These are phyloP conservation scores for Gaeumannomyces tritici DNA, from an alignment of 2,329 filamentous ascomycete species.

Conservation along the genomic window DNA sequence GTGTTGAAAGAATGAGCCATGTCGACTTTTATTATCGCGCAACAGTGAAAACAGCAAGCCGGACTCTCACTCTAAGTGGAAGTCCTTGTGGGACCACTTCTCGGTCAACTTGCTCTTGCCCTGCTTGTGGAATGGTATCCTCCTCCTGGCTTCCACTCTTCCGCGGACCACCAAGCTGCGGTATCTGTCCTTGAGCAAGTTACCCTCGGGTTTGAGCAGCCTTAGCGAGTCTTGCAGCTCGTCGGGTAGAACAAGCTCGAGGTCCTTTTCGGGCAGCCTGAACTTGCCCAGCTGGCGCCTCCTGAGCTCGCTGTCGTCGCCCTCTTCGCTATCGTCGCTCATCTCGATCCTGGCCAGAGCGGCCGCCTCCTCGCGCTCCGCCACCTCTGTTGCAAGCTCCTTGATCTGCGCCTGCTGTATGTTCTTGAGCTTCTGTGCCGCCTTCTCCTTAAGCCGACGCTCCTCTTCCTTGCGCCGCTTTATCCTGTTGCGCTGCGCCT, in stretches of 20 bases:
- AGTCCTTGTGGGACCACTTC: conserved; percentile 98
- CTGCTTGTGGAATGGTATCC: conserved; percentile 74
- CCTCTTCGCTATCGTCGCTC: conserved; percentile 46
- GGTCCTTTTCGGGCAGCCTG: conserved; percentile 64
- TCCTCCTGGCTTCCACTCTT: conserved; percentile 75
- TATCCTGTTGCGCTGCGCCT: conserved; percentile 75
- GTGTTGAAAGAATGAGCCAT: neutral
- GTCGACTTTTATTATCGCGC: neutral
- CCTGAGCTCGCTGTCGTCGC: conserved; percentile 55
- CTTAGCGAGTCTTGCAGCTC: conserved; percentile 75
- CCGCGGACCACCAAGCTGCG: conserved; percentile 80
- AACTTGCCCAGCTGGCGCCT: conserved; percentile 65
- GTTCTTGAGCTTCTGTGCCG: conserved; percentile 62
- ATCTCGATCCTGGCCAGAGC: conserved; percentile 30
- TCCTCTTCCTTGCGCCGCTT: conserved; percentile 86
- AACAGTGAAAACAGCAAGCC: neutral
- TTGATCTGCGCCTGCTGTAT: conserved; percentile 64
- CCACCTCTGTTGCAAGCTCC: conserved; percentile 55
- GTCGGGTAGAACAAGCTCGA: conserved; percentile 75
- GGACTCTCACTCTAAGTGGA: conserved; percentile 39
- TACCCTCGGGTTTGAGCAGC: conserved; percentile 88
- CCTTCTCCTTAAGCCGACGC: conserved; percentile 63
- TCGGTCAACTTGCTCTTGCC: conserved; percentile 73
- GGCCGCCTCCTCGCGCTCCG: conserved; percentile 43
- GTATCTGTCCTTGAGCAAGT: conserved; percentile 85